Conservation (phyloP, 2,329 filamentous ascomycete genomes). For the Cytospora piceae region DNA sequence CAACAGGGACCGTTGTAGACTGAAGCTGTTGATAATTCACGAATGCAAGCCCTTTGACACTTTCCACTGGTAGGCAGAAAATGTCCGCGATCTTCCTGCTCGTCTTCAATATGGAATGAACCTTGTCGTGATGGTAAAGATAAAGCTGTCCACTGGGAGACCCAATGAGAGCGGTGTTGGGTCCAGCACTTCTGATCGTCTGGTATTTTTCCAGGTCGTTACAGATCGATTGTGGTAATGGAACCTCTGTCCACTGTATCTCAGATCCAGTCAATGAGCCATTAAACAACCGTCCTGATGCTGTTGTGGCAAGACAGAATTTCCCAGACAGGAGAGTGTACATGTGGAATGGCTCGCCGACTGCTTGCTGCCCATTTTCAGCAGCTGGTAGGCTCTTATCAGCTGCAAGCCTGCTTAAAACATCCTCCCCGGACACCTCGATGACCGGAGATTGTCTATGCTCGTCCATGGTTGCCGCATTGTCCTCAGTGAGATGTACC, state of each 20-base stretch:
- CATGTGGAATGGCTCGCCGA: constrained; percentile 37
- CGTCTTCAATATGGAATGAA: constrained; percentile 45
- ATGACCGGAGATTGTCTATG: constrained; percentile 5
- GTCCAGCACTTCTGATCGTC: constrained; percentile 46
- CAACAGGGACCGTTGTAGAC: constrained; percentile 35
- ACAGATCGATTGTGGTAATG: constrained; percentile 40
- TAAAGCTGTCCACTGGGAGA: constrained; percentile 54
- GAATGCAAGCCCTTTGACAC: background rate
- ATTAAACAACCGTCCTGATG: constrained; percentile 61
- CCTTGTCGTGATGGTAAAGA: constrained; percentile 42
- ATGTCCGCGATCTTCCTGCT: constrained; percentile 57
- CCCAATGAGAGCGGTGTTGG: constrained; percentile 51
- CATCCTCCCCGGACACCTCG: background rate
- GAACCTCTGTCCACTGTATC: constrained; percentile 50
- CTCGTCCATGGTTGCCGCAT: constrained; percentile 10
- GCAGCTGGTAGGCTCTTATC: too few species aligned
- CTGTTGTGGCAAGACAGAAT: constrained; percentile 60
- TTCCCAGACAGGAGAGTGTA: constrained; percentile 65
- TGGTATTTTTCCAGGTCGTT: constrained; percentile 52
- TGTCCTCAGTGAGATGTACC: constrained; percentile 51
- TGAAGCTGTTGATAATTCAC: background rate
- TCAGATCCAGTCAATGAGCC: constrained; percentile 41
- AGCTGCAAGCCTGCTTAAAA: background rate
- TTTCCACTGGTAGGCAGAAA: constrained; percentile 42
- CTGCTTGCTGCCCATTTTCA: background rate